A percentile compares a stretch with the other conserved stretches of the same genome.
Evolutionary conservation across 208 protist species (phyloP).

Genomic region (Leptomonas seymouri): DNA sequence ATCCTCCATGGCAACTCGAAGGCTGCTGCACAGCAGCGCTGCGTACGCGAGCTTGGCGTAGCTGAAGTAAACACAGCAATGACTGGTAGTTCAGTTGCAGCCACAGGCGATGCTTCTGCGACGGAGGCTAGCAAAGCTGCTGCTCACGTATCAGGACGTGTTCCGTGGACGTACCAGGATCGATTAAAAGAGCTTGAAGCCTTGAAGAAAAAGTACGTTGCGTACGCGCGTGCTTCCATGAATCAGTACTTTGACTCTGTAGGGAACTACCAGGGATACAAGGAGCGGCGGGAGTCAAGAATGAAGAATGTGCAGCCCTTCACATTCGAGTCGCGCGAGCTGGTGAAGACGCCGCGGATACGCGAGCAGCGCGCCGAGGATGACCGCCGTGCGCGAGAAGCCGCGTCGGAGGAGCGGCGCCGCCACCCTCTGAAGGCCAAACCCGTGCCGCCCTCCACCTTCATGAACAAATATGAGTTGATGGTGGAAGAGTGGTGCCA

Average conservation of each 20-base stretch:
- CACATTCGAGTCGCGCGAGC: conserved; percentile 68
- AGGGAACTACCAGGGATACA: conserved; percentile 54
- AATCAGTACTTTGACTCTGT: conserved; percentile 55
- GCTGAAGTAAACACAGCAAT: conserved; percentile 7
- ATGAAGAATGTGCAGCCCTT: conserved; percentile 53
- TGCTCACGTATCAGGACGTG: background rate
- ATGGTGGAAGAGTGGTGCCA: conserved; percentile 92
- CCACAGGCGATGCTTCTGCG: background rate
- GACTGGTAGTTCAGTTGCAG: background rate
- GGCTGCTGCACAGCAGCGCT: conserved; percentile 3
- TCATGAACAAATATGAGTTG: conserved; percentile 89
- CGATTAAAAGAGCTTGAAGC: conserved; percentile 50
- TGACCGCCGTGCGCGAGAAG: conserved; percentile 42
- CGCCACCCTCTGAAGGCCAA: conserved; percentile 49
- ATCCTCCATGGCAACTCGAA: background rate
- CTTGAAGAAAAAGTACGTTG: conserved; percentile 55
- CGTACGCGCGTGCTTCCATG: conserved; percentile 54
- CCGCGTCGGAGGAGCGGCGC: conserved; percentile 28
- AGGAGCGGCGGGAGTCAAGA: conserved; percentile 42
- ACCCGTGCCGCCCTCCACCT: conserved; percentile 83
- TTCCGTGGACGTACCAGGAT: conserved; percentile 22
- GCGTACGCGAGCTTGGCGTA: conserved; percentile 18
- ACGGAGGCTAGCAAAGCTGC: background rate
- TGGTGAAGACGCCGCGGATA: conserved; percentile 45
- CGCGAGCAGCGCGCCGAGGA: conserved; percentile 43